Conservation (phyloP, 495 filamentous ascomycete species). For the Physcia stellaris region DNA sequence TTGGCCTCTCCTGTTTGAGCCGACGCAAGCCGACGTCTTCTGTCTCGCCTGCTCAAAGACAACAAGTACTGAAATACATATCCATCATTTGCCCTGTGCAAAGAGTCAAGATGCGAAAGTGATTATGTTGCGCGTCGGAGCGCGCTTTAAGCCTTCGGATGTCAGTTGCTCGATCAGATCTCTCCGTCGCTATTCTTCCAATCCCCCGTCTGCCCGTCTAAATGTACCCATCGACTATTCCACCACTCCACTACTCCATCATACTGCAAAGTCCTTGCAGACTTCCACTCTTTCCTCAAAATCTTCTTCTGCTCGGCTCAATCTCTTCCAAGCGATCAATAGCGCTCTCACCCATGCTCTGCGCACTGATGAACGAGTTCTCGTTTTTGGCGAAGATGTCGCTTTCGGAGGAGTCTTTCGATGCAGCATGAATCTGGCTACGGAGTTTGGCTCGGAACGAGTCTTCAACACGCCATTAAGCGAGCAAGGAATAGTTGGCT, state of each 20-base stretch:
- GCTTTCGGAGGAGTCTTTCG: constrained; percentile 95
- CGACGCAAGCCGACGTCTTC: too few species aligned
- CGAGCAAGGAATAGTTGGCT: constrained; percentile 91
- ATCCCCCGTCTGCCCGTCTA: constrained; percentile 40
- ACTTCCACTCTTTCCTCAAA: constrained; percentile 50
- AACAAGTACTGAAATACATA: too few species aligned
- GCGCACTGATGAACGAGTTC: constrained; percentile 67
- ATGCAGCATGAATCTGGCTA: constrained; percentile 79
- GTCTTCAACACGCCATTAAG: constrained; percentile 95
- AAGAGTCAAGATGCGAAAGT: too few species aligned
- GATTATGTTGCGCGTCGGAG: too few species aligned
- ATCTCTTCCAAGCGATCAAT: constrained; percentile 87
- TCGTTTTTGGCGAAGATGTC: constrained; percentile 94
- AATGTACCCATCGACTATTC: constrained; percentile 87
- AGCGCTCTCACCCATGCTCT: constrained; percentile 72
- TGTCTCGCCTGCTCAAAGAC: too few species aligned
- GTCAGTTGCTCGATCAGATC: too few species aligned
- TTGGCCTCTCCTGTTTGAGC: too few species aligned
- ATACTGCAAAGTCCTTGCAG: constrained; percentile 54
- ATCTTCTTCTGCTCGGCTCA: constrained; percentile 66
- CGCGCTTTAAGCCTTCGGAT: too few species aligned
- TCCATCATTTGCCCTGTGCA: too few species aligned
- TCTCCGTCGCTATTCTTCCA: constrained; percentile 6
- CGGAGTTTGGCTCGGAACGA: constrained; percentile 72
- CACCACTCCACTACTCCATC: constrained; percentile 65